phyloP scores from a whole-genome alignment of 1,284 basidiomycete genomes.

The Kalmanozyma brasiliensis region DNA sequence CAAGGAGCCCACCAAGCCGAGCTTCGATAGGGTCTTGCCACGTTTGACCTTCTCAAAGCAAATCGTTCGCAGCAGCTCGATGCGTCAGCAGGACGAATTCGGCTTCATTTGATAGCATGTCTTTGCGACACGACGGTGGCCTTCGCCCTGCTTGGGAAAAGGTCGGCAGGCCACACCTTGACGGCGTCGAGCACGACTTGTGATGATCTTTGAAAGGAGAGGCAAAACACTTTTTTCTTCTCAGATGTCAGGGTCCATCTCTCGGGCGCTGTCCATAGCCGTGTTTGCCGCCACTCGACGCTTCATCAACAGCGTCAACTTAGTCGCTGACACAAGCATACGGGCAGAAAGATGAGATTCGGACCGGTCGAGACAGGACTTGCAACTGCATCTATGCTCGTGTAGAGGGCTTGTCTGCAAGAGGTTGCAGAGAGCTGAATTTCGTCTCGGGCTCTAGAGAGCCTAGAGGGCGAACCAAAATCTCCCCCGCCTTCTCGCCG shows the following conservation, averaged over 20 bases:
- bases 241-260: conserved; percentile 22
- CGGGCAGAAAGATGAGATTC: conserved; percentile 6
- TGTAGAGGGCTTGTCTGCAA: background rate
- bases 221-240: conserved; percentile 9
- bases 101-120: conserved; percentile 11
- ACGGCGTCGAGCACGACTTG: no score
- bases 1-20: conserved; percentile 10
- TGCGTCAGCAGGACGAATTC: no score
- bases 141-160: no score
- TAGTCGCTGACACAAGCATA: conserved; percentile 13
- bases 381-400: background rate
- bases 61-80: no score
- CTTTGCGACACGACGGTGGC: no score
- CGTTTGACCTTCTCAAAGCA: no score
- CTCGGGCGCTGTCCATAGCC: background rate
- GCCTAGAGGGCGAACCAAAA: conserved; percentile 18
- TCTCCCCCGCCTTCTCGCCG: no score
- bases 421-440: background rate
- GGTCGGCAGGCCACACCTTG: no score
- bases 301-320: conserved; percentile 20
- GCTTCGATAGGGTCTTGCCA: background rate
- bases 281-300: conserved; percentile 10
- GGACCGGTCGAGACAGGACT: conserved; percentile 22
- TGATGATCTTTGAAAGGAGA: background rate
- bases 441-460: conserved; percentile 26